These are phyloP conservation scores for Talaromyces trachyspermus DNA, from an alignment of 495 filamentous ascomycete genomes.

Conservation along the genomic window DNA sequence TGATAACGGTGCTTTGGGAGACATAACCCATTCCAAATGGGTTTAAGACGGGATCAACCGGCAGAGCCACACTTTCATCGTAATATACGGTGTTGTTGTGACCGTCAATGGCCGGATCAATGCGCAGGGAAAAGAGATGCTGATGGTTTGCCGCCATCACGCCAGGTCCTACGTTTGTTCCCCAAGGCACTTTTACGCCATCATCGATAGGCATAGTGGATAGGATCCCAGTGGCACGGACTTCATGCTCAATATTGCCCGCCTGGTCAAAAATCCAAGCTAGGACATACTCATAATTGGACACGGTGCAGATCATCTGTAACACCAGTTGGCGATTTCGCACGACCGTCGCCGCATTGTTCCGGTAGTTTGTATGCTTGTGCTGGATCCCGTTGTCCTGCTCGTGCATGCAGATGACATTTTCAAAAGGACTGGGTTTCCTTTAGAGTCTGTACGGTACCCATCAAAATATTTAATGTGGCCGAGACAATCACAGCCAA, in stretches of 20 bases:
- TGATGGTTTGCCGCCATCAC: constrained; percentile 66
- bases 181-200: constrained; percentile 45
- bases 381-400: constrained; percentile 51
- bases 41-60: constrained; percentile 54
- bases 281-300: constrained; percentile 71
- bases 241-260: constrained; percentile 63
- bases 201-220: constrained; percentile 61
- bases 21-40: constrained; percentile 66
- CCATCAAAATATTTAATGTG: constrained; percentile 48
- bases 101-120: constrained; percentile 69
- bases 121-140: constrained; percentile 72
- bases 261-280: constrained; percentile 72
- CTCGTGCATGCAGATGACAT: constrained; percentile 51
- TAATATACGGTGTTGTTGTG: constrained; percentile 53
- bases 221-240: constrained; percentile 69
- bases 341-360: constrained; percentile 40
- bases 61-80: constrained; percentile 58
- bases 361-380: constrained; percentile 55
- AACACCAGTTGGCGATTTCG: constrained; percentile 44
- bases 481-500: constrained; percentile 53
- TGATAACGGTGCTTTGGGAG: constrained; percentile 45
- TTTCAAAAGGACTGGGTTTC: constrained; percentile 36
- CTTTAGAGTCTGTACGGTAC: constrained; percentile 36
- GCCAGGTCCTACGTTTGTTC: constrained; percentile 70
- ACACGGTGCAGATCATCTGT: constrained; percentile 60